Percentiles rank a stretch among this genome's conserved stretches.
phyloP scores from a whole-genome alignment of 2,329 filamentous ascomycete genomes.

The Monosporascus ibericus region DNA sequence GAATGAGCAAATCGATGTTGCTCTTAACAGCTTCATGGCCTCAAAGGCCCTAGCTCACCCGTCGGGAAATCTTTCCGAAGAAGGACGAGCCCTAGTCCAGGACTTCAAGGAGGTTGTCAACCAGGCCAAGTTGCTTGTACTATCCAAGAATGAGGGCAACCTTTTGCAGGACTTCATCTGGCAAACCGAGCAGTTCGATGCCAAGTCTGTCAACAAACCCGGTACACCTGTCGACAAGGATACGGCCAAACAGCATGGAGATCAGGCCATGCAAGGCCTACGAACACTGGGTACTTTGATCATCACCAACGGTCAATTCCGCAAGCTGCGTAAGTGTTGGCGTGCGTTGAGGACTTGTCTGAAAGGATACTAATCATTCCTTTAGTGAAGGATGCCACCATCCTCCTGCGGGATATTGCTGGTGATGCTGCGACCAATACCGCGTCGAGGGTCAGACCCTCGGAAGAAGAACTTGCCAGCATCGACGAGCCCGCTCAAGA shows the following conservation, averaged over 20 bases:
- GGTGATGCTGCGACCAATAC: constrained; percentile 81
- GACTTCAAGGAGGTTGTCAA: constrained; percentile 77
- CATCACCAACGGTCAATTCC: constrained; percentile 93
- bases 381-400: constrained; percentile 66
- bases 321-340: constrained; percentile 69
- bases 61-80: constrained; percentile 69
- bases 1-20: constrained; percentile 95
- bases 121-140: constrained; percentile 70
- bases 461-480: constrained; percentile 67
- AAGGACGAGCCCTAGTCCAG: constrained; percentile 71
- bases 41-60: constrained; percentile 66
- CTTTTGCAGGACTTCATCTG: constrained; percentile 95
- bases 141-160: constrained; percentile 94
- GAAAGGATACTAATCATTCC: background rate
- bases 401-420: constrained; percentile 83
- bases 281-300: constrained; percentile 83
- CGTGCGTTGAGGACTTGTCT: background rate
- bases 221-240: constrained; percentile 68
- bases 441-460: constrained; percentile 68
- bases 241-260: constrained; percentile 72
- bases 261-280: constrained; percentile 77
- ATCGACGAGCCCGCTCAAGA: constrained; percentile 82
- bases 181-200: constrained; percentile 73
- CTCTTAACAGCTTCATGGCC: constrained; percentile 78
- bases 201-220: constrained; percentile 55